phyloP scores from a whole-genome alignment of 176 grass and related monocot species.

The Oryza punctata region DNA sequence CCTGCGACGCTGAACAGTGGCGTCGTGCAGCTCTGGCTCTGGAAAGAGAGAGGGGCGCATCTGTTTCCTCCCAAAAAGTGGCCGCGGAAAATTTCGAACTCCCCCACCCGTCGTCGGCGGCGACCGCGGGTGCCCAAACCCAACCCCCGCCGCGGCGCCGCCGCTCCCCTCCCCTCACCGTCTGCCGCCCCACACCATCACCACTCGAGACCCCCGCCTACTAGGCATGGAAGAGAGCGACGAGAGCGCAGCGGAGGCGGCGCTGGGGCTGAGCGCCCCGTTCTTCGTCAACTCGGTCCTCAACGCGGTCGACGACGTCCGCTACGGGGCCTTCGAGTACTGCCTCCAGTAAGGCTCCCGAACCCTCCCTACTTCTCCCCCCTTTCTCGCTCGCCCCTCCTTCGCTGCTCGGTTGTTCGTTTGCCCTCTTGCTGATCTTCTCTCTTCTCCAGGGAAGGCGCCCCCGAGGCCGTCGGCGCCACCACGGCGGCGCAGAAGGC shows the following conservation, averaged over 20 bases:
- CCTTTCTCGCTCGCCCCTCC: background rate
- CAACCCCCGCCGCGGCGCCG: background rate
- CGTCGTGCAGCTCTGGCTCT: background rate
- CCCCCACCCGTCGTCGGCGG: background rate
- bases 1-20: background rate
- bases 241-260: constrained; percentile 9
- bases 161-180: background rate
- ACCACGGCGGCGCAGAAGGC: constrained; percentile 17
- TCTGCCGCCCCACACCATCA: background rate
- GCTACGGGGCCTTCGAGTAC: constrained; percentile 37
- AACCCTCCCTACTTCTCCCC: background rate
- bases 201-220: background rate
- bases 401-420: background rate
- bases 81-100: background rate
- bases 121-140: background rate
- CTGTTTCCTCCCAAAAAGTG: background rate
- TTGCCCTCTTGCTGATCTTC: constrained; percentile 5
- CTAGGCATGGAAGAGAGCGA: constrained; percentile 14
- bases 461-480: constrained; percentile 17
- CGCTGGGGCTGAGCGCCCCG: constrained; percentile 44
- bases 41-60: background rate
- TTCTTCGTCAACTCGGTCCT: constrained; percentile 37
- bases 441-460: constrained; percentile 41
- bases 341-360: constrained; percentile 40
- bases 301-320: constrained; percentile 32